Conservation (phyloP, 257 asterid genomes). For the Apocynum venetum region DNA sequence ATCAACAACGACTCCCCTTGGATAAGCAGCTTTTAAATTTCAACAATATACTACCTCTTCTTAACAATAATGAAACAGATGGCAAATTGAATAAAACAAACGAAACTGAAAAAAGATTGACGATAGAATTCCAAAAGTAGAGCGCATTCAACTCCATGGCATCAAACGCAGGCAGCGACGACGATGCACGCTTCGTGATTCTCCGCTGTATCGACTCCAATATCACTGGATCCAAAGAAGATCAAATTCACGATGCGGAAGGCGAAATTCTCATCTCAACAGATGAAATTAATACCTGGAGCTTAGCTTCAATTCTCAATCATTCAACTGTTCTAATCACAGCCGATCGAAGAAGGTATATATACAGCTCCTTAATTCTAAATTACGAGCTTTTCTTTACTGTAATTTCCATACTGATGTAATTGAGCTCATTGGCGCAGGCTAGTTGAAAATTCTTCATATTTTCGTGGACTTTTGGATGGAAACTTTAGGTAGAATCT, state of each 20-base stretch:
- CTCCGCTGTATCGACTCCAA: conserved; percentile 40
- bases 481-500: conserved; percentile 62
- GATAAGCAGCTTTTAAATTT: too few relatives aligned
- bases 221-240: conserved; percentile 19
- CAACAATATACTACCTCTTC: too few relatives aligned
- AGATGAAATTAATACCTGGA: conserved; percentile 48
- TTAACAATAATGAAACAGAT: too few relatives aligned
- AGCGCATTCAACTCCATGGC: conserved; percentile 28
- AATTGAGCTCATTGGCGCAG: conserved; percentile 25
- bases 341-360: conserved; percentile 50
- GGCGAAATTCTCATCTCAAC: conserved; percentile 47
- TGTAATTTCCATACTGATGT: background rate
- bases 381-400: background rate
- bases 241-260: conserved; percentile 5
- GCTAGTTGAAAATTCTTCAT: conserved; percentile 60
- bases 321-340: conserved; percentile 39
- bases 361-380: conserved; percentile 11
- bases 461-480: conserved; percentile 67
- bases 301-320: conserved; percentile 46
- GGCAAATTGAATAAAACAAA: too few relatives aligned
- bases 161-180: conserved; percentile 18
- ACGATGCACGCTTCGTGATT: conserved; percentile 29
- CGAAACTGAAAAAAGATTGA: too few relatives aligned
- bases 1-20: too few relatives aligned
- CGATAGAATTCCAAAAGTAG: background rate